Evolutionary conservation across 257 asterid species (phyloP), one percentile per base, ranked within the genome.

Genomic region (Salvia hispanica): DNA sequence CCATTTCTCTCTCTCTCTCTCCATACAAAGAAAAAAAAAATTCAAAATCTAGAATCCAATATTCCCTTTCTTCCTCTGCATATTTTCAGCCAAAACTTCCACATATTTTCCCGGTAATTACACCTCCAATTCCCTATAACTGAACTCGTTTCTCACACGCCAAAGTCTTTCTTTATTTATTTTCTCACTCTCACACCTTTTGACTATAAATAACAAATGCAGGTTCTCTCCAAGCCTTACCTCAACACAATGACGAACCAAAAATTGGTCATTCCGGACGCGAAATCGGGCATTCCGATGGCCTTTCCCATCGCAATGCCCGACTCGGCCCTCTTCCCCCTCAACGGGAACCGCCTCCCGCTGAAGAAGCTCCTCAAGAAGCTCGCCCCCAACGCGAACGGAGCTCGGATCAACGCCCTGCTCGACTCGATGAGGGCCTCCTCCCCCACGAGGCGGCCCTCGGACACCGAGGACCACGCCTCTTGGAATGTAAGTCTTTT

Each of bases 361-460:
- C 44, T 55, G 54, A 84, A 72, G 39, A 77, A 72, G 64, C 55
- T 70, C 3, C 50, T 73, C 6, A 85, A 81, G n/a, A 81, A 25
- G 31, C 31, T 25, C 31, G 2, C 2, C 31, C 31, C 31, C 31
- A 25, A 25, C 3, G 81, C 78, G 31, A 76, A 70, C 7, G 84
- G 74, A 11, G 78, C 84, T 10, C 76, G 75, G 58, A 77, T 84
- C 62, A 82, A 69, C 76, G 87, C 82, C 40, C 73, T 82, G 71
- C 77, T 84, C 28, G 90, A 89, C 67, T 85, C 92, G 10, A 89
- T 86, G 95, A 79, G 92, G 55, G 86, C 90, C 34, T 89, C 96
- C 46, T 89, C 96, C 0, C 96, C 95, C 6, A 65, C 89, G 0
- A 75, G 89, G 7, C 69, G 79, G 61, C 79, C 95, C 44, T 62